Evolutionary conservation across 805 yeast genomes (phyloP), one percentile per base, ranked within the genome.

Genomic region (Spathaspora passalidarum): DNA sequence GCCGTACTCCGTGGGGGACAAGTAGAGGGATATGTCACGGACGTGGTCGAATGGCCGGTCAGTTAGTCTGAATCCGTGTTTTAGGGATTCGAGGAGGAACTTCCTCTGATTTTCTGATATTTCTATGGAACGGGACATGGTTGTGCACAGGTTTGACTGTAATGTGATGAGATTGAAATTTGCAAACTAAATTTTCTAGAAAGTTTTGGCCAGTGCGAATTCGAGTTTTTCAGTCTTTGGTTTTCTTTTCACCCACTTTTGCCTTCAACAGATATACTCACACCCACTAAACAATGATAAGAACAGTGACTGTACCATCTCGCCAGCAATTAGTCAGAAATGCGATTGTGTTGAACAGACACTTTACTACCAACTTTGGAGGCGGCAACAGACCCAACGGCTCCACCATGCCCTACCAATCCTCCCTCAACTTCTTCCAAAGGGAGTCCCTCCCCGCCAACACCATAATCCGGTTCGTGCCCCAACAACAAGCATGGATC

Each of bases 401-500:
- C 9, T 25, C 29, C 9, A n/a, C 13, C 13, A 10, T n/a, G 13
- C 34, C 34, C 16, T 29, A 29, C 7, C 34, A 29, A 29, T 29
- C 43, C 4, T 20, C 49, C 18, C 53, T 81, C 56, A 80, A 74
- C 37, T 84, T 73, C 59, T 84, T 84, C 63, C 88, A 82, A 60
- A 75, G 73, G 42, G 80, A 78, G 41, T 42, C 45, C 10, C 65
- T 85, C 44, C 95, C 95, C n/a, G 69, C 88, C 14, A 86, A 86
- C 63, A 86, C 94, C 2, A 63, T 86, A 4, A 64, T 86, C 34
- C 72, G 87, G 55, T 88, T 88, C 61, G 96, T 88, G 13, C 96
- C 96, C 1, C 96, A 88, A 62, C 95, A 88, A 64, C 84, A 88
- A 17, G 96, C 96, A 2, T 88, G 94, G 90, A 80, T 88, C 16